Conservation (phyloP, 257 asterid genomes). For the Capsicum rhomboideum region DNA sequence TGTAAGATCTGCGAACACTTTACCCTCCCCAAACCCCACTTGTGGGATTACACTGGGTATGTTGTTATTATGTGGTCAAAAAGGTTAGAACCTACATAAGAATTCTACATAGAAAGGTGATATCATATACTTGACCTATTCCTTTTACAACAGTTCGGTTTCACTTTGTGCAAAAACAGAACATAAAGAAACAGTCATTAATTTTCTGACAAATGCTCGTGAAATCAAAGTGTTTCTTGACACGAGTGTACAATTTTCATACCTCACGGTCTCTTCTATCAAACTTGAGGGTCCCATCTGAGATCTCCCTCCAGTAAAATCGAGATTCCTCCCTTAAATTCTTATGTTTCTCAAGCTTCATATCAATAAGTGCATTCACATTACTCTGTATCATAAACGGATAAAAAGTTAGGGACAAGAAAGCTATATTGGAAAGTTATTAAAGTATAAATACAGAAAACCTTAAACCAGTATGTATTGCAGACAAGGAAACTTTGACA, state of each 20-base stretch:
- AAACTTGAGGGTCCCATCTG: constrained; percentile 65
- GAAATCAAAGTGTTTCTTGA: background rate
- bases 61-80: background rate
- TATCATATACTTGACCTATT: background rate
- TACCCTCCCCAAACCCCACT: background rate
- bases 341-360: constrained; percentile 84
- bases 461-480: background rate
- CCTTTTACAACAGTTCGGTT: background rate
- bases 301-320: constrained; percentile 61
- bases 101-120: background rate
- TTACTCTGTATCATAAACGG: constrained; percentile 40
- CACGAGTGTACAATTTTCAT: constrained; percentile 8
- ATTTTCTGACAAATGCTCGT: background rate
- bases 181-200: background rate
- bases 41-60: background rate
- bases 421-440: background rate
- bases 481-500: background rate
- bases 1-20: background rate
- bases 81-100: background rate
- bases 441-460: background rate
- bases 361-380: constrained; percentile 54
- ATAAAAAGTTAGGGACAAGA: constrained; percentile 5
- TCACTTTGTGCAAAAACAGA: background rate
- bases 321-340: constrained; percentile 64
- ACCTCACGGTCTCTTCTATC: constrained; percentile 78